phyloP scores from a whole-genome alignment of 768 basidiomycete species.

The Mrakia hoshinonis region DNA sequence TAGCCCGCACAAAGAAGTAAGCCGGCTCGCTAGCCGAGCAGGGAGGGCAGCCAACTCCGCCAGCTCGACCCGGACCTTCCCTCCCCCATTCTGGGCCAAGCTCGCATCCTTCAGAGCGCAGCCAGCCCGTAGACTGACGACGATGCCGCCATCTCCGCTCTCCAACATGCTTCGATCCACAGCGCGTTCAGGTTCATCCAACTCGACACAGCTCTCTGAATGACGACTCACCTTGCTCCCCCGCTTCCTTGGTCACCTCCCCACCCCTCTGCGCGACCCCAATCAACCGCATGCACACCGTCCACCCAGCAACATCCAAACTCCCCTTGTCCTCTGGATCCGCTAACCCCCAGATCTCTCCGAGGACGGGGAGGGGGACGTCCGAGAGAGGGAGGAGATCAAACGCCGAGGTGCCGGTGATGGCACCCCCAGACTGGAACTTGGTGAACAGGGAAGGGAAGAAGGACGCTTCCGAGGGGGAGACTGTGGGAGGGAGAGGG shows the following conservation, averaged over 20 bases:
- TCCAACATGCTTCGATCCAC: not conserved
- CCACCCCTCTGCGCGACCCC: conserved; percentile 83
- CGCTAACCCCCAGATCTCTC: conserved; percentile 87
- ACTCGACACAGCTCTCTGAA: too few species aligned
- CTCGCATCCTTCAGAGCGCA: too few species aligned
- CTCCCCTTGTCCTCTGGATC: conserved; percentile 92
- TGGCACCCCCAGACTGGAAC: conserved; percentile 33
- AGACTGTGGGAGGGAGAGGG: conserved; percentile 1
- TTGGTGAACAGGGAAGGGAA: conserved; percentile 27
- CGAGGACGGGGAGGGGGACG: conserved; percentile 64
- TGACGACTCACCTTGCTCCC: conserved; percentile 58
- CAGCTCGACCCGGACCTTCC: not conserved
- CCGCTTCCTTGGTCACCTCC: conserved; percentile 55
- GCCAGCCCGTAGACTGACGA: too few species aligned
- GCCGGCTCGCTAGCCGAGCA: not conserved
- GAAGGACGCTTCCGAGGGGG: conserved; percentile 26
- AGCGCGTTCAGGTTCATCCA: not conserved
- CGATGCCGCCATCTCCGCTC: not conserved
- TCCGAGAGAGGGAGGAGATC: conserved; percentile 75
- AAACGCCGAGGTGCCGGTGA: conserved; percentile 77
- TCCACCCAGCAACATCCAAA: conserved; percentile 77
- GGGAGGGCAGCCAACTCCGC: not conserved
- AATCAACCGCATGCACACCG: conserved; percentile 79
- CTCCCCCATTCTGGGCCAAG: too few species aligned
- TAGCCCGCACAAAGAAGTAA: too few species aligned